These are phyloP conservation scores for Starmerella stellata DNA, from an alignment of 805 yeast genomes.

Conservation along the genomic window DNA sequence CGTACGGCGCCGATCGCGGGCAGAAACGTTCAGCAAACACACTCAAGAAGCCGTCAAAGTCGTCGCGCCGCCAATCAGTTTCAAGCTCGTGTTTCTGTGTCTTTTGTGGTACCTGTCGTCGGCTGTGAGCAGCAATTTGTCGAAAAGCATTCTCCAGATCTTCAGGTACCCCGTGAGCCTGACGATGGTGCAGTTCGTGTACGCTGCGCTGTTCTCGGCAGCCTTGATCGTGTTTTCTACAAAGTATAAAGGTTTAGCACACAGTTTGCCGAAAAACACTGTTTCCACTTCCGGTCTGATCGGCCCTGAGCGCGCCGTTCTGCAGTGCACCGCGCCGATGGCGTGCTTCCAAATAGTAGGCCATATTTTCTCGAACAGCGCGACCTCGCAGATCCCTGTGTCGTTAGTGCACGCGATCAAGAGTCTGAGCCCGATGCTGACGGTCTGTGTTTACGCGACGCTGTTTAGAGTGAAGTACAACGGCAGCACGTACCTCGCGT, in stretches of 20 bases:
- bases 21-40: constrained; percentile 15
- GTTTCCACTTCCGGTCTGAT: constrained; percentile 15
- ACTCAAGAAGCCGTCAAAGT: constrained; percentile 24
- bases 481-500: constrained; percentile 52
- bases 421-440: constrained; percentile 74
- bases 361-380: constrained; percentile 76
- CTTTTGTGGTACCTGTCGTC: constrained; percentile 62
- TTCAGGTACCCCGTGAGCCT: constrained; percentile 74
- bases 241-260: constrained; percentile 18
- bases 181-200: constrained; percentile 68
- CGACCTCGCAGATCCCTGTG: constrained; percentile 86
- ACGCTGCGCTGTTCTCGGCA: constrained; percentile 42
- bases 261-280: constrained; percentile 24
- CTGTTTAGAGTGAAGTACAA: constrained; percentile 42
- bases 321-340: constrained; percentile 59
- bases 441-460: constrained; percentile 60
- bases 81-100: constrained; percentile 41
- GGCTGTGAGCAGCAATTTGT: constrained; percentile 63
- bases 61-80: constrained; percentile 27
- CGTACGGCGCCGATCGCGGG: constrained; percentile 5
- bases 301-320: constrained; percentile 19
- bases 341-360: constrained; percentile 86
- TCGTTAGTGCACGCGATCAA: constrained; percentile 87
- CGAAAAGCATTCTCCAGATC: constrained; percentile 52
- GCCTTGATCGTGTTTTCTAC: constrained; percentile 28